phyloP scores from a whole-genome alignment of 2,329 filamentous ascomycete species.

The Celoporthe dispersa region DNA sequence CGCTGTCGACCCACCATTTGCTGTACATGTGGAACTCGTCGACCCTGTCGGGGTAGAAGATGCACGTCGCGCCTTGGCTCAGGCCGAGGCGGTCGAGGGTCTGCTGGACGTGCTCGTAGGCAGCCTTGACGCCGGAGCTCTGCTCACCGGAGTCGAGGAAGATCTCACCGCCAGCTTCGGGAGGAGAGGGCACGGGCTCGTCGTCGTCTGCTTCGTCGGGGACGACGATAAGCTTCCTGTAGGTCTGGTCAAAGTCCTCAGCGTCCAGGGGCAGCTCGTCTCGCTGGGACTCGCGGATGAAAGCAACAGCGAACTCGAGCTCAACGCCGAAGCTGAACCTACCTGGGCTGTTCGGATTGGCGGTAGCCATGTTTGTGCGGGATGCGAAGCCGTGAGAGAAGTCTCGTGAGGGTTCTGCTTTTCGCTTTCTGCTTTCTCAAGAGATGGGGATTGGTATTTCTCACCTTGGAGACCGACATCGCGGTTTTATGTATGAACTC shows the following conservation, averaged over 20 bases:
- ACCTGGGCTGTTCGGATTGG: not conserved
- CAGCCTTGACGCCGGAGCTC: not conserved
- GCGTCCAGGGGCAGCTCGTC: not conserved
- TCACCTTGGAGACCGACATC: no score
- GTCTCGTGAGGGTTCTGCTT: no score
- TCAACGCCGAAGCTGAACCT: conserved; percentile 14
- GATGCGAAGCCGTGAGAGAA: no score
- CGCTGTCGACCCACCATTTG: not conserved
- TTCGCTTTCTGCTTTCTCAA: no score
- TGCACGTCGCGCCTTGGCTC: not conserved
- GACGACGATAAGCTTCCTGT: not conserved
- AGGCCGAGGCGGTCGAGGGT: not conserved
- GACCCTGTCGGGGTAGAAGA: not conserved
- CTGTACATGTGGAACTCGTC: not conserved
- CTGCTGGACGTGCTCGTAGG: not conserved
- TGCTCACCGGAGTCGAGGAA: no score
- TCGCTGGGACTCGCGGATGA: not conserved
- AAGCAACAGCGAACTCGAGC: conserved; percentile 9
- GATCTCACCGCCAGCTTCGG: no score
- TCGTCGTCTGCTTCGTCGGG: not conserved
- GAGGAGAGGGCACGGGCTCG: not conserved
- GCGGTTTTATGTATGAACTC: no score
- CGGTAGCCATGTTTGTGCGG: not conserved
- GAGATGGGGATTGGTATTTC: no score
- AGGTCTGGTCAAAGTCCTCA: not conserved